Evolutionary conservation across 768 basidiomycete species (phyloP), one percentile per base, ranked within the genome.

Genomic region (Melanogaster broomeanus): DNA sequence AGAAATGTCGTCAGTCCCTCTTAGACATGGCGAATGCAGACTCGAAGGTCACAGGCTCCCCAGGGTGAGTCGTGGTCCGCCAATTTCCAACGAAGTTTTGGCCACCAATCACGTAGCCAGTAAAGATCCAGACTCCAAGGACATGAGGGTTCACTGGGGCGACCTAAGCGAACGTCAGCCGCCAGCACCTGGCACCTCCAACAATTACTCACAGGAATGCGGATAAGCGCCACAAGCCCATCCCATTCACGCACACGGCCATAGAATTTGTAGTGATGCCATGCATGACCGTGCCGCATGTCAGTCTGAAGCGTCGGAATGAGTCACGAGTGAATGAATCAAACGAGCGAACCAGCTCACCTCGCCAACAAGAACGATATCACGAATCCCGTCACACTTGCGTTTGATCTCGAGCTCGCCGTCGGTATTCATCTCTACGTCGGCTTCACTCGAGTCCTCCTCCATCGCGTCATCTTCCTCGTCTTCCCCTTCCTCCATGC

Each of bases 1-100:
- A n/a, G n/a, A n/a, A n/a, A 2, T 7, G 35, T 3, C 3, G 44
- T 56, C 48, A 69, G 27, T 74, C 71, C 52, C 78, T 69, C 63
- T 73, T 72, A 30, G 82, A 80, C 76, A 85, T 79, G 38, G 78
- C 74, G 58, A 88, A 87, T 7, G 87, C 75, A 27, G 83, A 79
- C 62, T 90, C 88, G 66, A 80, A 82, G 11, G 75, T 74, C 0
- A 78, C 51, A 62, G 72, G 47, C 62, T 65, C 34, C 76, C 77
- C 58, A 25, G 60, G 52, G 28, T 68, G 60, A 1, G 40, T 0
- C 2, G 73, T 71, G 41, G 67, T 67, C 27, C 88, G 75, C 89
- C 88, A 90, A 50, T 82, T 84, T 5, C 89, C 89, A 15, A 87
- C 85, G 53, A 90, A 79, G 50, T 78, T 87, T 51, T 78, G 68